Evolutionary conservation across 2,329 filamentous ascomycete genomes (phyloP).

Genomic region (Cordyceps javanica): DNA sequence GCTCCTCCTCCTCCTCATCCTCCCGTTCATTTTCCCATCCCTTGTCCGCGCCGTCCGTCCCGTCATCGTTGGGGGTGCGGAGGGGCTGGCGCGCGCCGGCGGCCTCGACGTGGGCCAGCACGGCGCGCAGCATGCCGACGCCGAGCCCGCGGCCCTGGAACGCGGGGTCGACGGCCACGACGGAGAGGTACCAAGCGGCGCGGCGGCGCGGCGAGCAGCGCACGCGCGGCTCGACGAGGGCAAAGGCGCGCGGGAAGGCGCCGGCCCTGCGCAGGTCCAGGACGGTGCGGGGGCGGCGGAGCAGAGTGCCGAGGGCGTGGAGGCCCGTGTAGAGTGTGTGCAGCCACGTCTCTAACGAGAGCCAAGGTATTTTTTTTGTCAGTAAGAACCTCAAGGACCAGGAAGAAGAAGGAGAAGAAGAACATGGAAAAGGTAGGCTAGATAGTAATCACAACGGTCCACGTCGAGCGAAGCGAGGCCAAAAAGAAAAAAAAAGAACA

Average conservation of each 20-base stretch:
- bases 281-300: conserved; percentile 20
- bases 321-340: conserved; percentile 20
- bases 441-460: no score
- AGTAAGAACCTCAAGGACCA: no score
- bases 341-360: conserved; percentile 22
- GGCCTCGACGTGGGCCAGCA: no score
- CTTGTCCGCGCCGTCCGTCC: conserved; percentile 13
- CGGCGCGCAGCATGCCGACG: no score
- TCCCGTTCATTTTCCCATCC: background rate
- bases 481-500: no score
- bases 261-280: conserved; percentile 18
- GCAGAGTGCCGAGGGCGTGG: conserved; percentile 19
- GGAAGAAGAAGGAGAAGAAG: no score
- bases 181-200: conserved; percentile 30
- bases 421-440: no score
- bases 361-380: no score
- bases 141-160: conserved; percentile 27
- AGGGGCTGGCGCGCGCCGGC: no score
- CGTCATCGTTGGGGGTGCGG: no score
- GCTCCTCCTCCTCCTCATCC: background rate
- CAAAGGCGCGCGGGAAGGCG: conserved; percentile 23
- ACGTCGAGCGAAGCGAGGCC: no score
- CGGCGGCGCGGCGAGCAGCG: conserved; percentile 24
- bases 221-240: conserved; percentile 20
- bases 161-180: conserved; percentile 25